A percentile compares a stretch with the other conserved stretches of the same genome.
These are phyloP conservation scores for Colletotrichum gloeosporioides DNA, from an alignment of 2,329 filamentous ascomycete genomes.

Conservation along the genomic window DNA sequence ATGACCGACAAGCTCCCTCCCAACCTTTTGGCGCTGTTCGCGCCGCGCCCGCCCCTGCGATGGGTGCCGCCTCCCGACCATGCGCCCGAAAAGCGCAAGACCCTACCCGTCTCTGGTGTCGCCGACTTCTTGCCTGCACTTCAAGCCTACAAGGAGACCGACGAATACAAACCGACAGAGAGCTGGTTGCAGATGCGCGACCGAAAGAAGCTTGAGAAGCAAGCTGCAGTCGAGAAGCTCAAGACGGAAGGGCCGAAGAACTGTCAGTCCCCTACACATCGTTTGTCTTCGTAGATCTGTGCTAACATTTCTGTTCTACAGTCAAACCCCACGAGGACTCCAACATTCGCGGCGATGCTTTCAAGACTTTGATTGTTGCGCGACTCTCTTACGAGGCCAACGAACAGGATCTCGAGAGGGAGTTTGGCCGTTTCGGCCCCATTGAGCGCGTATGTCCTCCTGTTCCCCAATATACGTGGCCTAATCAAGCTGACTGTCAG, in stretches of 20 bases:
- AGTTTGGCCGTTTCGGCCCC: constrained; percentile 91
- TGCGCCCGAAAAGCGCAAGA: constrained; percentile 82
- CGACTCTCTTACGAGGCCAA: constrained; percentile 89
- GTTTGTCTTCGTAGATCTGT: neutral
- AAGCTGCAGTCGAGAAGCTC: constrained; percentile 67
- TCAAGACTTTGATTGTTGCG: constrained; percentile 92
- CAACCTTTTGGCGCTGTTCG: constrained; percentile 91
- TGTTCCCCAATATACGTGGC: neutral
- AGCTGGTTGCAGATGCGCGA: constrained; percentile 91
- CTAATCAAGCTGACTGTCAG: constrained; percentile 4
- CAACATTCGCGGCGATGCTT: constrained; percentile 90
- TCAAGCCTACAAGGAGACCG: constrained; percentile 78
- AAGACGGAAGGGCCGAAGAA: constrained; percentile 65
- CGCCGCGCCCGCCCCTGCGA: constrained; percentile 88
- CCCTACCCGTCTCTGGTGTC: constrained; percentile 74
- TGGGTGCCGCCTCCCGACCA: constrained; percentile 86
- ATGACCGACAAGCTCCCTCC: constrained; percentile 98
- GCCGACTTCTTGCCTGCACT: constrained; percentile 77
- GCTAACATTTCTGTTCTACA: constrained; percentile 37
- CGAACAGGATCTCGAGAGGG: constrained; percentile 87
- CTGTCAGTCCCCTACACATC: constrained; percentile 39
- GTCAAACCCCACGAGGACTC: constrained; percentile 85
- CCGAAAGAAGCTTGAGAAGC: constrained; percentile 82
- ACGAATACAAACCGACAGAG: constrained; percentile 82
- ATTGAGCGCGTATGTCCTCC: constrained; percentile 78